Conservation (phyloP, 495 filamentous ascomycete genomes). For the Xylaria scruposa region DNA sequence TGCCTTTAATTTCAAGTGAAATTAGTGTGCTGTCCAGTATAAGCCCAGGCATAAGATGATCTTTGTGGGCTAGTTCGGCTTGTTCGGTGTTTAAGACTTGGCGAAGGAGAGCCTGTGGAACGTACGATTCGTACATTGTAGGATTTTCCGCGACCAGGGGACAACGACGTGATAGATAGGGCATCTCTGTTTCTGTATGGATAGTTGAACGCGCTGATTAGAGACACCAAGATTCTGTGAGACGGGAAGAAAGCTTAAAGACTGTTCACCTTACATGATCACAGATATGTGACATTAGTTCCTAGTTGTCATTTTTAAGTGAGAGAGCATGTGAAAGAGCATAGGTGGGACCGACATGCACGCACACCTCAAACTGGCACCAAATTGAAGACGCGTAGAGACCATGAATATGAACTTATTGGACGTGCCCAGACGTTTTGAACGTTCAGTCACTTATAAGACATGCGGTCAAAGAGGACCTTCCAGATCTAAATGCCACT, state of each 20-base stretch:
- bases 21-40: background rate
- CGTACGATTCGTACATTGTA: no score
- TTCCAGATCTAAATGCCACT: background rate
- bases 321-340: background rate
- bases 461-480: background rate
- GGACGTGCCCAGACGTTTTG: background rate
- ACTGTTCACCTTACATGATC: background rate
- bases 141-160: background rate
- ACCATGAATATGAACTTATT: background rate
- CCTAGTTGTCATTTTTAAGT: background rate
- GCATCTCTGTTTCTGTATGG: background rate
- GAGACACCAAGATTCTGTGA: background rate
- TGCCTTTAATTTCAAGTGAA: background rate
- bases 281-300: background rate
- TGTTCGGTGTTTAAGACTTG: background rate
- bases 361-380: background rate
- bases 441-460: background rate
- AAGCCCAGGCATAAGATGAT: background rate
- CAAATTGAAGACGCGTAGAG: background rate
- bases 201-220: background rate
- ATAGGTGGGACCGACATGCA: background rate
- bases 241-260: no score
- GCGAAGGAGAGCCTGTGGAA: background rate
- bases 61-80: background rate
- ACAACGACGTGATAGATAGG: background rate